Evolutionary conservation across 495 filamentous ascomycete genomes (phyloP).

Genomic region (Penicillium herquei): DNA sequence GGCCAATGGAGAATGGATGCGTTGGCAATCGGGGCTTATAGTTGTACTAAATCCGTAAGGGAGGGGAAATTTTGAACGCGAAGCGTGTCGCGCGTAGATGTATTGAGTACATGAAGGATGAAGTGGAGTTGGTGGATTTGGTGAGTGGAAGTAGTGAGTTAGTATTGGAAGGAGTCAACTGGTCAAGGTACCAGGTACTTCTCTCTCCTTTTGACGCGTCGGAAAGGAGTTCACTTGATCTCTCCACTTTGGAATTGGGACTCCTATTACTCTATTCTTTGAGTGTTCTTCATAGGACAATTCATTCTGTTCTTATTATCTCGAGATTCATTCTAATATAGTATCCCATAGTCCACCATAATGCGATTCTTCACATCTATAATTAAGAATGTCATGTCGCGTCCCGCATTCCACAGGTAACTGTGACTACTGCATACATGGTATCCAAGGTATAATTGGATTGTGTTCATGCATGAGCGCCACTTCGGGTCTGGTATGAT

Average conservation of each 20-base stretch:
- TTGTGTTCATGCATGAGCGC: conserved; percentile 21
- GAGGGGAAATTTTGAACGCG: background rate
- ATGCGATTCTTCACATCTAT: no score
- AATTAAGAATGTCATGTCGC: no score
- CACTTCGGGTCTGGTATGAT: conserved; percentile 15
- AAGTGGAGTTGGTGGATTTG: background rate
- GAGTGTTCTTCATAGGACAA: no score
- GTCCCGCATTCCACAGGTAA: conserved; percentile 1
- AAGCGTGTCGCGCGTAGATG: conserved; percentile 11
- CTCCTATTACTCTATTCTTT: no score
- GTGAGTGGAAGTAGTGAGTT: background rate
- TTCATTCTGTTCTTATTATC: no score
- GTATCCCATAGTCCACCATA: no score
- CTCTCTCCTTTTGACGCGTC: background rate
- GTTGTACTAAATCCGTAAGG: background rate
- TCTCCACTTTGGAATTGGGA: no score
- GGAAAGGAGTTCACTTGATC: background rate
- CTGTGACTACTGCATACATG: background rate
- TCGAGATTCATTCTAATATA: no score
- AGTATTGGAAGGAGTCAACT: background rate
- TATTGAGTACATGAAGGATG: conserved; percentile 4
- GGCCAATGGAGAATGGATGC: conserved; percentile 8
- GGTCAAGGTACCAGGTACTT: background rate
- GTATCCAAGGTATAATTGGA: conserved; percentile 12
- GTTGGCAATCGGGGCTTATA: conserved; percentile 4